Evolutionary conservation across 148 eudicot species (phyloP), one percentile per base, ranked within the genome.

Genomic region (Fagopyrum esculentum): DNA sequence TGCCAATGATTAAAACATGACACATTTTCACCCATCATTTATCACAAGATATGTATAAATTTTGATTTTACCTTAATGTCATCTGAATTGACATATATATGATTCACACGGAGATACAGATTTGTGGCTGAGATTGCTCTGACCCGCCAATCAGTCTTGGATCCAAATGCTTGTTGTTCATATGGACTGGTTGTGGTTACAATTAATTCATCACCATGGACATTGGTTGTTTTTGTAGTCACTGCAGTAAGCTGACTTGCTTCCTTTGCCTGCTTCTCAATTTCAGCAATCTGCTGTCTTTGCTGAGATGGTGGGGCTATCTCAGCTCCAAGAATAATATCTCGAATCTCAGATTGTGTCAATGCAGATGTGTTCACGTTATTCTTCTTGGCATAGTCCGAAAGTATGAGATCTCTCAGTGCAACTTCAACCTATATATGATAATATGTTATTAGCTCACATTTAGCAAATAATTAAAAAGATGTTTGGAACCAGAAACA

Each of bases 111-210:
- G 66, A 96, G 96, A 82, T 96, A 90, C 69, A 96, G 98, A 79
- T 96, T 96, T 64, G 99, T 96, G 7, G 99, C 99, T 76, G 99
- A 96, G 66, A 96, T 96, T 66, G 98, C 99, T 81, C 99, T 85
- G 78, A 96, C 99, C 86, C 98, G 97, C 99, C 99, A 96, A 86
- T 96, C 99, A 63, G 99, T 96, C 83, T 93, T 96, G 8, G 98
- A 89, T 59, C 91, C 93, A 79, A 89, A 96, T 66, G 96, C 91
- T 69, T 86, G 86, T 77, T 92, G 98, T 75, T 91, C 99, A 76
- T 96, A 96, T 16, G 98, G 98, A 86, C 99, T 96, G 6, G 98
- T 96, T 59, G 99, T 96, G 30, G 95, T 86, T 48, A 92, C 99
- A 69, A 96, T 96, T 60, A 96, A 82, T 40, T 88, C 94, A 73